A percentile compares a stretch with the other conserved stretches of the same genome.
These are phyloP conservation scores for Kalanchoe fedtschenkoi DNA, from an alignment of 164 flowering plant species.

Conservation along the genomic window DNA sequence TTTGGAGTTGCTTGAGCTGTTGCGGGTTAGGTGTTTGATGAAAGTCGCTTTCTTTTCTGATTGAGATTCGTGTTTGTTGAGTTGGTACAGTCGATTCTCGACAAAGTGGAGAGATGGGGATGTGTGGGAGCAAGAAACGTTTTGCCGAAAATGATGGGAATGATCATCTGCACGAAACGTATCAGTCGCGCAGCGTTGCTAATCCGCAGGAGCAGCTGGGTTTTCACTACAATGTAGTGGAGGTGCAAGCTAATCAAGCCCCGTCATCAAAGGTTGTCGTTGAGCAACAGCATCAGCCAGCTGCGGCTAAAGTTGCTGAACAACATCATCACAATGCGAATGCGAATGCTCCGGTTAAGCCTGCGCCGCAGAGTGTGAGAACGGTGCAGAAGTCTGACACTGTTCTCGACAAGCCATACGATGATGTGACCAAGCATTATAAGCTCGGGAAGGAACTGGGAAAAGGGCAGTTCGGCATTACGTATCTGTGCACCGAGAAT, in stretches of 20 bases:
- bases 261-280: background rate
- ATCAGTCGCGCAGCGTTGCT: background rate
- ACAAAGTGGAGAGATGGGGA: constrained; percentile 32
- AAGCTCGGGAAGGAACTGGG: constrained; percentile 64
- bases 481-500: constrained; percentile 55
- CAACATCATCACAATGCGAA: background rate
- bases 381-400: constrained; percentile 17
- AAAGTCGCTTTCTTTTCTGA: background rate
- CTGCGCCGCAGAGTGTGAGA: constrained; percentile 8
- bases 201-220: background rate
- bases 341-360: constrained; percentile 7
- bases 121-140: constrained; percentile 30
- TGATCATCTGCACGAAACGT: background rate
- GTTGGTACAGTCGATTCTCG: background rate
- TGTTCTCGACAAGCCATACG: constrained; percentile 49
- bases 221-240: constrained; percentile 4
- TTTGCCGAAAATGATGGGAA: constrained; percentile 11
- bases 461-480: constrained; percentile 67
- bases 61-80: background rate
- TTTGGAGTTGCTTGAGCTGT: background rate
- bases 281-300: constrained; percentile 12
- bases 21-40: background rate
- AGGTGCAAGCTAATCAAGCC: constrained; percentile 2
- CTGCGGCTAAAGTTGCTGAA: constrained; percentile 9
- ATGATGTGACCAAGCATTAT: constrained; percentile 37